phyloP scores from a whole-genome alignment of 495 filamentous ascomycete species.

The Talaromyces adpressus region DNA sequence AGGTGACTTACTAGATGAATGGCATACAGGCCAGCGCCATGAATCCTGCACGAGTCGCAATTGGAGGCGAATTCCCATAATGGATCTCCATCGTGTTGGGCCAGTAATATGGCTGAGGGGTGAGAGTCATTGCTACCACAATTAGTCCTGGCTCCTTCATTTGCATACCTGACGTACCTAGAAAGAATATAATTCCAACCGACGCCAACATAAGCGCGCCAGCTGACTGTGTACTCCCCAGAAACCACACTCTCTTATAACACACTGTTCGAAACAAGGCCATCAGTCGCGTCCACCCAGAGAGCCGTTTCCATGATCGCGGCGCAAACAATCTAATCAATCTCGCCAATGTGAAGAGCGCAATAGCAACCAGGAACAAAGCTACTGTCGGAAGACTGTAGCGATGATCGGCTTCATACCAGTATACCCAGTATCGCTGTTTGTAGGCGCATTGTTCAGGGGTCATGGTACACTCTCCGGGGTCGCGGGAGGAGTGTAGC shows the following conservation, averaged over 20 bases:
- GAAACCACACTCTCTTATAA: background rate
- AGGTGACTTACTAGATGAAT: slow-evolving; percentile 36
- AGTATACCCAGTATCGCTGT: slow-evolving; percentile 38
- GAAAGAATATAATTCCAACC: slow-evolving; percentile 16
- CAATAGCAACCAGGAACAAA: slow-evolving; percentile 40
- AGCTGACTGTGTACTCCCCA: background rate
- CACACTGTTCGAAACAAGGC: background rate
- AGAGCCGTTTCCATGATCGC: slow-evolving; percentile 8
- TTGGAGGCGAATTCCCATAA: slow-evolving; percentile 44
- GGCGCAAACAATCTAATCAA: slow-evolving; percentile 11
- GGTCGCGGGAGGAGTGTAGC: slow-evolving; percentile 38
- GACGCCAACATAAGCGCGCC: slow-evolving; percentile 12
- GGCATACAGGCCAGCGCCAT: slow-evolving; percentile 46
- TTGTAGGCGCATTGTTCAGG: slow-evolving; percentile 42
- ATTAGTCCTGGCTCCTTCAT: background rate
- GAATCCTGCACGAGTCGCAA: slow-evolving; percentile 45
- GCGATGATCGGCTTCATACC: slow-evolving; percentile 47
- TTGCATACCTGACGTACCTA: slow-evolving; percentile 19
- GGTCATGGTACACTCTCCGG: slow-evolving; percentile 36
- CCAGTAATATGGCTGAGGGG: slow-evolving; percentile 52
- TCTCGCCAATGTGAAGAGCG: slow-evolving; percentile 37
- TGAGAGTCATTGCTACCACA: slow-evolving; percentile 37
- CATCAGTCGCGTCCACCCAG: slow-evolving; percentile 1
- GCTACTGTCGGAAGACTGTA: slow-evolving; percentile 43
- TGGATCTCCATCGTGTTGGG: slow-evolving; percentile 33